Base-by-base conservation (phyloP, 1,139 yeast species). In the Zygoascus meyerae region DNA sequence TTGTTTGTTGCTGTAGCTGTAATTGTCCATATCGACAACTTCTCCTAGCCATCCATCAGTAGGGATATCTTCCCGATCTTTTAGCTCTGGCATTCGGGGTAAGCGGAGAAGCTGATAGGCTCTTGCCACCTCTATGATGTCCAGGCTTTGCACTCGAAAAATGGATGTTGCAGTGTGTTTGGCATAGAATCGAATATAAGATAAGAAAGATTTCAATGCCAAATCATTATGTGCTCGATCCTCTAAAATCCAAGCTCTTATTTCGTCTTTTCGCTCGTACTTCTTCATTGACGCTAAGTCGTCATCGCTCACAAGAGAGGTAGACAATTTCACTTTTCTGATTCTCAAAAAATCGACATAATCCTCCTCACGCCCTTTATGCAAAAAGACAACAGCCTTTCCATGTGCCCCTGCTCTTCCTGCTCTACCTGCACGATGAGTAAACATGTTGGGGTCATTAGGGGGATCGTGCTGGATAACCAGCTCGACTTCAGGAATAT, bases 71-170 rank as follows among this genome's bases (percentile, higher is more conserved):
- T 69, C 74, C 2, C 84, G 69, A 56, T 74, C 72, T 30, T 71
- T 72, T 21, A 86, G 72, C 63, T 94, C 99, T 0, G 98, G 98
- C 97, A 94, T 94, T 56, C 81, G 79, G 6, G 99, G 99, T 46
- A 92, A 68, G 56, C 97, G 73, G 42, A 86, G 67, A 11, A 94
- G 67, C 1, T 96, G 95, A 65, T 85, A 89, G 69, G 85, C 73
- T 54, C 72, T 75, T 0, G 95, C 96, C 11, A 83, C 54, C 0
- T 83, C 85, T 28, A 82, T 64, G 57, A 85, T 83, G 62, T 90
- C 95, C 50, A 94, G 67, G 8, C 79, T 69, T 40, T 78, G 76
- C 16, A 86, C 59, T 52, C 98, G 73, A 69, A 94, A 94, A 33
- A 94, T 92, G 0, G 97, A 89, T 9, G 83, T 73, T 0, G 97